Percentiles rank a stretch among this genome's conserved stretches.
These are phyloP conservation scores for Coprinopsis strossmayeri DNA, from an alignment of 768 basidiomycete species.

Conservation along the genomic window DNA sequence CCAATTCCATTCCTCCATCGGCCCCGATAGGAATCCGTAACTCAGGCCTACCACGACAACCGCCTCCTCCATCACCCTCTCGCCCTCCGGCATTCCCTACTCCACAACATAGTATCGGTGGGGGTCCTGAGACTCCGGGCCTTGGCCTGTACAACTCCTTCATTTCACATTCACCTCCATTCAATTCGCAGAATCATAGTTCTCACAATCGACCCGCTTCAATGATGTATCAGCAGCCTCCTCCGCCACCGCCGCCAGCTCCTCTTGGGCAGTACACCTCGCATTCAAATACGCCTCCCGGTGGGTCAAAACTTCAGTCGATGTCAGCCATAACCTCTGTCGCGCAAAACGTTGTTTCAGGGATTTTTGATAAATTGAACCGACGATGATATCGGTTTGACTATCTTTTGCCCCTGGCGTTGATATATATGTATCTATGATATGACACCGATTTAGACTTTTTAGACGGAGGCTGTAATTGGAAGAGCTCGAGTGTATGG, in stretches of 20 bases:
- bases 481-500: too few relatives aligned
- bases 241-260: slow-evolving; percentile 1
- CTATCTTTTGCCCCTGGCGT: not conserved
- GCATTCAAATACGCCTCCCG: not conserved
- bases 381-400: slow-evolving; percentile 8
- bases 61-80: slow-evolving; percentile 32
- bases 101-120: not conserved
- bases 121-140: slow-evolving; percentile 4
- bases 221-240: not conserved
- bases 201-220: too few relatives aligned
- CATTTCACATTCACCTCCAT: not conserved
- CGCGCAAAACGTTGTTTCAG: slow-evolving; percentile 8
- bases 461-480: too few relatives aligned
- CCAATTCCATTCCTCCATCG: too few relatives aligned
- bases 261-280: not conserved
- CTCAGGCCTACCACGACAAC: too few relatives aligned
- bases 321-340: not conserved
- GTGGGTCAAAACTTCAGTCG: not conserved
- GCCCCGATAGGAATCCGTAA: slow-evolving; percentile 1
- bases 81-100: slow-evolving; percentile 7
- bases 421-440: too few relatives aligned
- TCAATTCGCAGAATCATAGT: too few relatives aligned
- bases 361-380: slow-evolving; percentile 12
- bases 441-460: too few relatives aligned
- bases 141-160: slow-evolving; percentile 6